Evolutionary conservation across 2,329 filamentous ascomycete genomes (phyloP).

Genomic region (Diplodia scrobiculata): DNA sequence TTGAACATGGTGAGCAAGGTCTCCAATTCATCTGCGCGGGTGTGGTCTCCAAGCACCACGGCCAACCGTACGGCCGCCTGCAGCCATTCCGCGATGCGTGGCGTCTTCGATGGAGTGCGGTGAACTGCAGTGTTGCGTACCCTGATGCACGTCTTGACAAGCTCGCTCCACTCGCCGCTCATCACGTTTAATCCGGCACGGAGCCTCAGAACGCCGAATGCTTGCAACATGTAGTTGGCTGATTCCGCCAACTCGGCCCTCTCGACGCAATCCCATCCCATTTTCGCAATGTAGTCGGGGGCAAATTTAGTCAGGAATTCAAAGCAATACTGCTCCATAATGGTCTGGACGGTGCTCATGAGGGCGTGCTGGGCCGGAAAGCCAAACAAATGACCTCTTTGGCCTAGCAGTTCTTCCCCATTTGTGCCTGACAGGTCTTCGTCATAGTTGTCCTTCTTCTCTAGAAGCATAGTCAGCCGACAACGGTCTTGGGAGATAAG

Average conservation of each 20-base stretch:
- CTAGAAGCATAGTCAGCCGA: neutral
- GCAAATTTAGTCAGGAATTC: neutral
- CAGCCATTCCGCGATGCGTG: neutral
- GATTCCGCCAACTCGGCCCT: neutral
- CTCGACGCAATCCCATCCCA: neutral
- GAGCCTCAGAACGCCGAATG: neutral
- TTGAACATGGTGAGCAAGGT: neutral
- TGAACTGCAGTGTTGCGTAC: neutral
- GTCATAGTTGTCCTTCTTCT: neutral
- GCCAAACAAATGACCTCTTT: neutral
- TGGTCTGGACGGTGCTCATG: neutral
- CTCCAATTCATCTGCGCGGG: neutral
- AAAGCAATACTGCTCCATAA: neutral
- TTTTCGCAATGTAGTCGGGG: neutral
- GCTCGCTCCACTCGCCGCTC: neutral
- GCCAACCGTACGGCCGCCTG: neutral
- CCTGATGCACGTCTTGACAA: neutral
- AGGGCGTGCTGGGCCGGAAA: neutral
- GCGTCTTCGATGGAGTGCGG: neutral
- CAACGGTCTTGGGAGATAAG: neutral
- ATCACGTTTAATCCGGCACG: neutral
- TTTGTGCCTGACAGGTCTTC: no score
- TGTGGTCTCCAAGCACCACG: neutral
- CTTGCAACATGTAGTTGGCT: neutral
- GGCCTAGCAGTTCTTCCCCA: neutral